Conservation (phyloP, 352 stramenopile genomes). For the Phytophthora colocasiae region DNA sequence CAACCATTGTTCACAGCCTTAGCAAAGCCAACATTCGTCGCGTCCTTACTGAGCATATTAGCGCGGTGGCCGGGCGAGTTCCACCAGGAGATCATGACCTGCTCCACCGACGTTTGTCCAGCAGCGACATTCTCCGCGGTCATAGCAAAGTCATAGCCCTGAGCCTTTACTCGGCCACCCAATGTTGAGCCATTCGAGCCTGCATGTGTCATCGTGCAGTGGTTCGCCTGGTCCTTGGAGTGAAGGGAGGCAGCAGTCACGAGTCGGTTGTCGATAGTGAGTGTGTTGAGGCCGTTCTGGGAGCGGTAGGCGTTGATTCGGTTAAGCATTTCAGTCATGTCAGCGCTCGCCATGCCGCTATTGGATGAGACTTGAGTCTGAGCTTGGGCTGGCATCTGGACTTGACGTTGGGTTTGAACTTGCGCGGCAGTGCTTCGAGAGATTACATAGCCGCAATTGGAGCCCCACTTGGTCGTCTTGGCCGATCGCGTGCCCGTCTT, state of each 20-base stretch:
- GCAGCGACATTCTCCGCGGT: conserved; percentile 60
- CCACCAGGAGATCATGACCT: conserved; percentile 61
- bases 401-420: conserved; percentile 6
- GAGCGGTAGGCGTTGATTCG: conserved; percentile 58
- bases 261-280: conserved; percentile 59
- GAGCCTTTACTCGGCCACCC: conserved; percentile 36
- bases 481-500: conserved; percentile 33
- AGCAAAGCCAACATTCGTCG: conserved; percentile 42
- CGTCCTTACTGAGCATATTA: conserved; percentile 51
- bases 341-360: conserved; percentile 40
- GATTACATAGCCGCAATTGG: conserved; percentile 48
- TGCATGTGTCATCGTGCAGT: conserved; percentile 56
- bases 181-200: conserved; percentile 44
- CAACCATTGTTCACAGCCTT: conserved; percentile 37
- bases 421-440: conserved; percentile 20
- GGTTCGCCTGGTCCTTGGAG: conserved; percentile 51
- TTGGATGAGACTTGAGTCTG: conserved; percentile 18
- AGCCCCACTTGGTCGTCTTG: conserved; percentile 31
- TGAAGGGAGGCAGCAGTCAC: conserved; percentile 42
- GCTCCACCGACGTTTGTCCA: conserved; percentile 44
- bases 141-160: conserved; percentile 44
- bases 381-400: not conserved
- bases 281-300: conserved; percentile 40
- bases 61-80: conserved; percentile 55
- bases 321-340: conserved; percentile 51